A percentile compares a stretch with the other conserved stretches of the same genome.
Evolutionary conservation across 2,329 filamentous ascomycete species (phyloP).

Genomic region (Ophiostoma sp.): DNA sequence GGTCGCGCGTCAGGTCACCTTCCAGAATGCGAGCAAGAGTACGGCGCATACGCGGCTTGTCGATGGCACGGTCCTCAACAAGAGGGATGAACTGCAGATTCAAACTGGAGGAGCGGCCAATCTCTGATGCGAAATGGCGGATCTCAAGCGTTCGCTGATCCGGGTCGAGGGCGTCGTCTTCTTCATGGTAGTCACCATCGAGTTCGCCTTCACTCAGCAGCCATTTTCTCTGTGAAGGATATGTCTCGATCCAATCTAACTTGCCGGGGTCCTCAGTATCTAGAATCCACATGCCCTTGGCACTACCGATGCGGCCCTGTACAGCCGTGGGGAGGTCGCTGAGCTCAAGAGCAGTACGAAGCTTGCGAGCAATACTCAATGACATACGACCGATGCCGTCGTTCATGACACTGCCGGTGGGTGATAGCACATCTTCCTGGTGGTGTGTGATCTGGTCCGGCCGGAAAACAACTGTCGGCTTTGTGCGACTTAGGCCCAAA

Average conservation of each 20-base stretch:
- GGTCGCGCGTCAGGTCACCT: constrained; percentile 46
- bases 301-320: constrained; percentile 65
- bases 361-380: constrained; percentile 47
- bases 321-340: constrained; percentile 55
- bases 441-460: constrained; percentile 42
- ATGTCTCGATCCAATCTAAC: constrained; percentile 60
- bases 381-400: constrained; percentile 65
- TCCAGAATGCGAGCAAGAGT: constrained; percentile 47
- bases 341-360: constrained; percentile 48
- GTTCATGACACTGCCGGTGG: constrained; percentile 49
- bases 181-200: constrained; percentile 3
- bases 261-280: constrained; percentile 45
- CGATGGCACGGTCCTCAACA: constrained; percentile 53
- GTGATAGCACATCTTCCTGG: constrained; percentile 38
- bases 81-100: constrained; percentile 67
- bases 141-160: constrained; percentile 62
- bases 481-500: constrained; percentile 49
- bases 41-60: constrained; percentile 41
- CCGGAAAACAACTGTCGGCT: constrained; percentile 43
- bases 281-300: constrained; percentile 70
- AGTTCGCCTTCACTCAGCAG: constrained; percentile 29
- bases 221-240: constrained; percentile 65
- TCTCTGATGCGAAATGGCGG: constrained; percentile 41
- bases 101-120: constrained; percentile 47
- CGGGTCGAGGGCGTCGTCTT: constrained; percentile 40